Evolutionary conservation across 2,329 filamentous ascomycete genomes (phyloP), one percentile per base, ranked within the genome.

Genomic region (Fonsecaea nubica): DNA sequence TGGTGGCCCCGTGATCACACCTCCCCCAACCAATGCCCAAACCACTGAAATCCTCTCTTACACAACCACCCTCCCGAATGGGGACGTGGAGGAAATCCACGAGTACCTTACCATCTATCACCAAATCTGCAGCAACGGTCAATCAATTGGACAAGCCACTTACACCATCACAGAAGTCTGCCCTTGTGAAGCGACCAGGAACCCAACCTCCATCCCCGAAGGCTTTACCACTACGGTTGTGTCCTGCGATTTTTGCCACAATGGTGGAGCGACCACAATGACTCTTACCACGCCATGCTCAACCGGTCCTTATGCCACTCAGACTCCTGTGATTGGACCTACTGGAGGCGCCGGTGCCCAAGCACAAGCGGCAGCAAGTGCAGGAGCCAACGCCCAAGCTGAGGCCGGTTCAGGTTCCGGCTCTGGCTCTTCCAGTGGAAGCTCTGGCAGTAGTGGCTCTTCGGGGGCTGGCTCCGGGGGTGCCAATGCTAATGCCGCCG

Each of bases 151-250:
- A 50, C 65, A 65, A 35, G 73, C 69, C 25, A 74, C 72, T 21
- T 77, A 75, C 68, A 78, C 76, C 21, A 71, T 77, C 66, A 77
- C 75, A 13, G 75, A 76, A 53, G 65, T 69, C 1, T 77, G 74
- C 65, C 72, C 72, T 40, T 74, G 72, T 60, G 50, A 62, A 15
- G 57, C 42, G 21, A 68, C 62, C n/a, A 66, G 50, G 35, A 55
- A 67, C 35, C 64, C 69, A 9, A 33, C 60, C 15, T 56, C 65
- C 38, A 54, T 72, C 36, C 70, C 69, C 12, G 38, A 48, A 15
- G 71, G 71, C 38, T 71, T 71, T 62, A 72, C 69, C 18, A 71
- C 69, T 5, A 73, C 70, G 21, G 70, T 72, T 15, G 64, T 66
- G 30, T 58, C 58, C 8, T 73, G 72, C 65, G 45, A 66, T 38